A percentile compares a stretch with the other conserved stretches of the same genome.
These are phyloP conservation scores for Limnanthes douglasii DNA, from an alignment of 345 rosid species.

Conservation along the genomic window DNA sequence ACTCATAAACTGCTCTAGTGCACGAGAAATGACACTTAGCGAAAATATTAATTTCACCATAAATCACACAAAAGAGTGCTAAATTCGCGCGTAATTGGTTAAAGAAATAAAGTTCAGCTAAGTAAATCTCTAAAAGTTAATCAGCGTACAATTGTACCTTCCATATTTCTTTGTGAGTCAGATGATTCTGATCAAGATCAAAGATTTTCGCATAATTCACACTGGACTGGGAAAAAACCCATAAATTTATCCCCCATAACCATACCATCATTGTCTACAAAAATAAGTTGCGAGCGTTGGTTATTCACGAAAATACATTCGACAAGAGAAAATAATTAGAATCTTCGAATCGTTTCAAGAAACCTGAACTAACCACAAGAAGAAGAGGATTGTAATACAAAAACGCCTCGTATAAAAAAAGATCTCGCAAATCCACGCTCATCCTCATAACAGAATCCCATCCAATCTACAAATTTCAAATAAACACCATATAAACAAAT, in stretches of 20 bases:
- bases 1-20: too few relatives aligned
- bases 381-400: slow-evolving; percentile 95
- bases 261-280: slow-evolving; percentile 73
- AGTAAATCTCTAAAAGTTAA: too few relatives aligned
- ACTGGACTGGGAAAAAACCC: slow-evolving; percentile 78
- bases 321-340: too few relatives aligned
- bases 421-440: slow-evolving; percentile 71
- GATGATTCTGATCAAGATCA: slow-evolving; percentile 85
- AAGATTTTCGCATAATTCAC: slow-evolving; percentile 77
- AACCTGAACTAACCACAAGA: slow-evolving; percentile 57
- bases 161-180: slow-evolving; percentile 86
- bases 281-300: too few relatives aligned
- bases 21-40: too few relatives aligned
- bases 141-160: slow-evolving; percentile 62
- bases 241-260: slow-evolving; percentile 93
- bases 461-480: slow-evolving; percentile 54
- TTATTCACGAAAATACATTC: too few relatives aligned
- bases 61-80: too few relatives aligned
- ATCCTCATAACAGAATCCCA: slow-evolving; percentile 94
- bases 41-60: too few relatives aligned
- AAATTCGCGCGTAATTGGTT: too few relatives aligned
- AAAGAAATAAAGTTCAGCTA: too few relatives aligned
- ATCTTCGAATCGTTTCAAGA: too few relatives aligned
- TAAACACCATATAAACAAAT: too few relatives aligned
- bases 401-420: slow-evolving; percentile 85